Evolutionary conservation across 169 alveolate species (phyloP), one percentile per base, ranked within the genome.

Genomic region (Neospora caninum): DNA sequence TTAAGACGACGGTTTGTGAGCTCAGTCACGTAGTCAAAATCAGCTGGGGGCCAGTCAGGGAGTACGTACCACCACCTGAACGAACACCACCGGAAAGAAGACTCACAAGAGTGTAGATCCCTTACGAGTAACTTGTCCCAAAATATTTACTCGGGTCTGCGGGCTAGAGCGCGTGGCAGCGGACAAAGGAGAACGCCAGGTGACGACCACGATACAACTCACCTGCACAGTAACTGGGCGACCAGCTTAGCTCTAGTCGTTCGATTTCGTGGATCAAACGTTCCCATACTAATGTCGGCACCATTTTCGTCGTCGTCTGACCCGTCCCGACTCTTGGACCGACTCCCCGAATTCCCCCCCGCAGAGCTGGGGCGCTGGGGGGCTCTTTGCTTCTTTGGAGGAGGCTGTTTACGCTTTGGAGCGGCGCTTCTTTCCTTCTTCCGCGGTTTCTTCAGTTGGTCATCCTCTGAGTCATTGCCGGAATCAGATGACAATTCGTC

Each of bases 21-120:
- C 91, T 94, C 88, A 0, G 83, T 88, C 27, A 87, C 88, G 70
- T 96, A 97, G 80, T 98, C 98, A 82, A 94, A 97, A 83, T 97
- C 95, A 80, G 92, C 97, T 41, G 99, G 99, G 0, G 99, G 99
- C 99, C 99, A 98, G 69, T 97, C 97, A 31, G 98, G 98, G 45
- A 97, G 96, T 10, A 96, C 99, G 93, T 97, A 98, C 98, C 98
- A 97, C 98, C 98, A 98, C 54, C 99, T 95, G 84, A 70, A 94
- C 96, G 83, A 82, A 94, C 95, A 58, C 88, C 87, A 38, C 95
- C 94, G 38, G 94, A 0, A 34, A 54, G 18, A 88, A 31, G 38
- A 38, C 78, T 1, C 43, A 18, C 31, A 86, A 86, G n/a, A 86
- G 0, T 82, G 88, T 29, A 43, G 13, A 27, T 25, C 31, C 25